Conservation (phyloP, 768 basidiomycete species). For the Vishniacozyma victoriae region DNA sequence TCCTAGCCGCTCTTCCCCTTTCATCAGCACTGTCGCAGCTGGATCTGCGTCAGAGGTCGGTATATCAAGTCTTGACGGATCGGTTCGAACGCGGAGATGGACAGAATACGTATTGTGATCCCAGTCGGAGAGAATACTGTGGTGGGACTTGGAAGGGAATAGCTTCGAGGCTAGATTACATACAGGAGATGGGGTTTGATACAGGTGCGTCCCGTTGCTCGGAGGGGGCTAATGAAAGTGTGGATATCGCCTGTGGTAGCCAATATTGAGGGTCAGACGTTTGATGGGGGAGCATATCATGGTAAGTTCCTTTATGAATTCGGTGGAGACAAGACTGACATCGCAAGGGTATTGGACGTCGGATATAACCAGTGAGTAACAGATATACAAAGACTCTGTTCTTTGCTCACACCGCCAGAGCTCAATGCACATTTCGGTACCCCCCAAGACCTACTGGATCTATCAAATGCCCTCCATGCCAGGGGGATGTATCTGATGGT, state of each 20-base stretch:
- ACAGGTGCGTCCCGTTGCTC: constrained; percentile 21
- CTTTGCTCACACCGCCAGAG: constrained; percentile 13
- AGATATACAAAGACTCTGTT: neutral
- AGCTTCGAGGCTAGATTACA: constrained; percentile 43
- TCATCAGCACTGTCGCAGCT: constrained; percentile 18
- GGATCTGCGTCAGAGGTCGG: constrained; percentile 28
- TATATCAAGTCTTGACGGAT: constrained; percentile 47
- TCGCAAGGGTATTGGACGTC: constrained; percentile 39
- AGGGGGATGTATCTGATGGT: constrained; percentile 48
- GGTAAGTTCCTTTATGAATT: constrained; percentile 18
- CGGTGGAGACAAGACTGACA: neutral
- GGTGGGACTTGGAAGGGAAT: constrained; percentile 46
- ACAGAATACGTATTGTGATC: constrained; percentile 14
- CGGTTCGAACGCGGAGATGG: constrained; percentile 38
- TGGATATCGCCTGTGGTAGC: constrained; percentile 48
- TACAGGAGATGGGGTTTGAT: constrained; percentile 48
- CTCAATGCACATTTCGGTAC: constrained; percentile 44
- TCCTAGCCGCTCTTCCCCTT: too few relatives aligned
- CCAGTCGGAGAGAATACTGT: constrained; percentile 33
- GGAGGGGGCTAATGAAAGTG: constrained; percentile 15
- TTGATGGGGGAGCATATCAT: constrained; percentile 37
- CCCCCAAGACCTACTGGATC: constrained; percentile 35
- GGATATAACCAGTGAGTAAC: constrained; percentile 29
- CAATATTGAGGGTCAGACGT: constrained; percentile 36
- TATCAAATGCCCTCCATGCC: constrained; percentile 38